Conservation (phyloP, 1,284 basidiomycete species). For the Naganishia sp. region DNA sequence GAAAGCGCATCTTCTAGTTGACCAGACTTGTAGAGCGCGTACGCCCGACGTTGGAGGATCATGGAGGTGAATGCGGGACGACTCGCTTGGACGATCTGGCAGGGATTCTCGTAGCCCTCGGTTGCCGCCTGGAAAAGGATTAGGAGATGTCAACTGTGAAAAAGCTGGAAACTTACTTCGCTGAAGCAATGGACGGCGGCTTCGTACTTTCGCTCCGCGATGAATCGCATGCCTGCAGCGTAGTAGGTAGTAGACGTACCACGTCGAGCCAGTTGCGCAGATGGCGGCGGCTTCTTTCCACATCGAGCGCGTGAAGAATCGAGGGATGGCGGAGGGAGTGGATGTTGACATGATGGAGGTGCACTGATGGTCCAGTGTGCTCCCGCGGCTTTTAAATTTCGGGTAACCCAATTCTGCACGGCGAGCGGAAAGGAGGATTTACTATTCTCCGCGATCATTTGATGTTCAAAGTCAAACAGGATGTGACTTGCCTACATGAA, state of each 20-base stretch:
- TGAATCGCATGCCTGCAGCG: neutral
- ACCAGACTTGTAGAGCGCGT: neutral
- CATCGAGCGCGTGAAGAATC: neutral
- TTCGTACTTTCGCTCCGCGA: neutral
- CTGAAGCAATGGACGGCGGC: constrained; percentile 3
- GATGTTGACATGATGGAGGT: neutral
- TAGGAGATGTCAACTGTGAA: neutral
- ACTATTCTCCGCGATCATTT: too few species aligned
- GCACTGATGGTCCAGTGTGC: neutral
- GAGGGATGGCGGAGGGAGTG: neutral
- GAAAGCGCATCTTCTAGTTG: constrained; percentile 4
- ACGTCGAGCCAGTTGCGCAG: neutral
- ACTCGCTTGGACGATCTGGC: neutral
- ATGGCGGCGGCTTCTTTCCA: neutral
- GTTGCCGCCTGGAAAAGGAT: neutral
- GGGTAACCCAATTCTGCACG: too few species aligned
- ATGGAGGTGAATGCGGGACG: neutral
- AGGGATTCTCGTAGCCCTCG: neutral
- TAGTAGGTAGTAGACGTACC: neutral
- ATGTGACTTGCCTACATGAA: neutral
- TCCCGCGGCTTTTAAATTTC: too few species aligned
- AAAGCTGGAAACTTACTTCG: neutral
- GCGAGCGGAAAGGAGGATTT: neutral
- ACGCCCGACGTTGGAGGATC: neutral
- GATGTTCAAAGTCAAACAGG: neutral